These are phyloP conservation scores for Metarhizium album DNA, from an alignment of 2,329 filamentous ascomycete species.

Conservation along the genomic window DNA sequence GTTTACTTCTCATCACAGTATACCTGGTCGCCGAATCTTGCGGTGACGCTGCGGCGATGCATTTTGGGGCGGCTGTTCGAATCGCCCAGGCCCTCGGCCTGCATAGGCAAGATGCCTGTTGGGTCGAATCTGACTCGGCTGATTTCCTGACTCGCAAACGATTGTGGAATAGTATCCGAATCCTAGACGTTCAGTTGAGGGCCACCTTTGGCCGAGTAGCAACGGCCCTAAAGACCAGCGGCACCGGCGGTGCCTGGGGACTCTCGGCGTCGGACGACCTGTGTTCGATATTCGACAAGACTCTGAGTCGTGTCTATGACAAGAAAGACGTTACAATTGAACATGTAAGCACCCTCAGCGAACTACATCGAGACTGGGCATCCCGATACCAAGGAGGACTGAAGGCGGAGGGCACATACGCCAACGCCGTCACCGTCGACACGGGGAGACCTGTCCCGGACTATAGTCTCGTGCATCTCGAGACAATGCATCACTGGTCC, in stretches of 20 bases:
- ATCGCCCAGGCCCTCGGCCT: no score
- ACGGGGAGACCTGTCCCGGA: neutral
- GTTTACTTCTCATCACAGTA: no score
- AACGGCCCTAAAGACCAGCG: slow-evolving; percentile 13
- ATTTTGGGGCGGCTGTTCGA: no score
- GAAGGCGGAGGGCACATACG: slow-evolving; percentile 6
- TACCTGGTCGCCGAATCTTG: no score
- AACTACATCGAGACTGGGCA: slow-evolving; percentile 15
- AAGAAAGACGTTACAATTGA: no score
- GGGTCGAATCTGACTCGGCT: no score
- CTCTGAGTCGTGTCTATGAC: slow-evolving; percentile 18
- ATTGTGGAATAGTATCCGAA: neutral
- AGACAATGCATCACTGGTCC: slow-evolving; percentile 22
- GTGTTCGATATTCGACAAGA: slow-evolving; percentile 17
- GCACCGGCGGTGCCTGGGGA: slow-evolving; percentile 8
- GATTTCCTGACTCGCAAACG: no score
- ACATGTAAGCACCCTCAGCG: no score
- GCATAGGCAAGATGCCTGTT: no score
- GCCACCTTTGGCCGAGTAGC: slow-evolving; percentile 15
- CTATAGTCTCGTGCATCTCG: slow-evolving; percentile 11
- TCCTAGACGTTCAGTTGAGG: slow-evolving; percentile 16
- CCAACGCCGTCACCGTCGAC: no score
- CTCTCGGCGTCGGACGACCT: slow-evolving; percentile 8
- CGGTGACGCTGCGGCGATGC: no score
- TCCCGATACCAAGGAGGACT: slow-evolving; percentile 16